These are phyloP conservation scores for Trametes versicolor DNA, from an alignment of 1,284 basidiomycete species.

Conservation along the genomic window DNA sequence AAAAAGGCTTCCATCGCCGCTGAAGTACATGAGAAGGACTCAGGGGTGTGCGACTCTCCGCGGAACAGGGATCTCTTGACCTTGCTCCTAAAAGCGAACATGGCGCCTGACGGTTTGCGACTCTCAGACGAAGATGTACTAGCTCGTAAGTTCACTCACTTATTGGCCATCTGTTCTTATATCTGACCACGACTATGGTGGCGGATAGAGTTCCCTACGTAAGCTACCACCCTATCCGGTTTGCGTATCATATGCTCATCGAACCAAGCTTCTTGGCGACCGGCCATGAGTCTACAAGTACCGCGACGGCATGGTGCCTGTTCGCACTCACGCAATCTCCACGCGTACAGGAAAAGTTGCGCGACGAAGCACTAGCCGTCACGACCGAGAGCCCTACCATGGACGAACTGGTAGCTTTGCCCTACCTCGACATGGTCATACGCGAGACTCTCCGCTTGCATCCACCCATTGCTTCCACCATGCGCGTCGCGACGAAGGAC, in stretches of 20 bases:
- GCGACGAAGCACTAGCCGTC: constrained; percentile 68
- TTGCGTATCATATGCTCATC: constrained; percentile 33
- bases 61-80: constrained; percentile 44
- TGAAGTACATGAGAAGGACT: constrained; percentile 10
- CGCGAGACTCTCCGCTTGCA: constrained; percentile 77
- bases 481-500: constrained; percentile 62
- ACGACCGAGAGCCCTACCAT: constrained; percentile 51
- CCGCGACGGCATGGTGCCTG: constrained; percentile 65
- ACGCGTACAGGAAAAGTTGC: constrained; percentile 70
- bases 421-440: constrained; percentile 66
- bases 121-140: constrained; percentile 64
- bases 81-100: constrained; percentile 56
- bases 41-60: constrained; percentile 25
- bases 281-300: constrained; percentile 70
- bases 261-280: constrained; percentile 30
- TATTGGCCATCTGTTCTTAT: too few species aligned
- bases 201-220: constrained; percentile 23
- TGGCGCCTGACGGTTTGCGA: constrained; percentile 55
- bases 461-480: constrained; percentile 65
- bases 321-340: constrained; percentile 67
- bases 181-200: background rate
- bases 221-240: background rate
- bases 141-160: constrained; percentile 56
- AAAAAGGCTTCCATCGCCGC: constrained; percentile 47
- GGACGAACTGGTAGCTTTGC: constrained; percentile 58